Evolutionary conservation across 2,329 filamentous ascomycete genomes (phyloP).

Genomic region (Diaporthe citri): DNA sequence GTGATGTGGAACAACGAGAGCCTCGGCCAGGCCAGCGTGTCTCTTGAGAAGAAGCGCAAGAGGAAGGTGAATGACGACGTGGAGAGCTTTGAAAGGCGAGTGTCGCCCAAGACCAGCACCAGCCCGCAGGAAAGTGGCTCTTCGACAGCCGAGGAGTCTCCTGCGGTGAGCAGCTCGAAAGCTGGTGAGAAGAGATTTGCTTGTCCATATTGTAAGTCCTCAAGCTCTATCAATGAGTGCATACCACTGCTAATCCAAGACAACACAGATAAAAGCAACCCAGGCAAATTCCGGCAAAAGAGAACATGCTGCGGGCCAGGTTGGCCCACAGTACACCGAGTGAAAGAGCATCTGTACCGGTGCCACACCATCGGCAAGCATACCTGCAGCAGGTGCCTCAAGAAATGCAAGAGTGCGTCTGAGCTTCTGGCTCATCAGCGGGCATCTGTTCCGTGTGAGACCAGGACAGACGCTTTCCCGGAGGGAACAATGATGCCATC

Average conservation of each 20-base stretch:
- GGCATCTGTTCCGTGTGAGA: slow-evolving; percentile 38
- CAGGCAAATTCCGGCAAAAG: slow-evolving; percentile 39
- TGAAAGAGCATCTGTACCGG: slow-evolving; percentile 41
- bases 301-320: slow-evolving; percentile 41
- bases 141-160: slow-evolving; percentile 32
- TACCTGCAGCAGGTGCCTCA: slow-evolving; percentile 39
- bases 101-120: slow-evolving; percentile 37
- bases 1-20: slow-evolving; percentile 31
- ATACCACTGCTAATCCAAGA: not conserved
- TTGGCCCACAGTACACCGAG: slow-evolving; percentile 40
- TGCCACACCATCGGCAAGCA: slow-evolving; percentile 42
- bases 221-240: fast-evolving
- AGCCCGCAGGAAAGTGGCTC: slow-evolving; percentile 29
- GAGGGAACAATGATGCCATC: slow-evolving; percentile 41
- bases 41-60: slow-evolving; percentile 36
- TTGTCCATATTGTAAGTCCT: slow-evolving; percentile 37
- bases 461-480: slow-evolving; percentile 37
- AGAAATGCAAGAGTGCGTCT: slow-evolving; percentile 38
- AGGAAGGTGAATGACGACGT: slow-evolving; percentile 28
- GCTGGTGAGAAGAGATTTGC: slow-evolving; percentile 39
- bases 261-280: slow-evolving; percentile 39
- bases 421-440: slow-evolving; percentile 40
- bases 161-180: slow-evolving; percentile 15
- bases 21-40: not conserved
- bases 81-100: slow-evolving; percentile 26